Conservation (phyloP, 768 basidiomycete genomes). For the Mycena kentingensis region DNA sequence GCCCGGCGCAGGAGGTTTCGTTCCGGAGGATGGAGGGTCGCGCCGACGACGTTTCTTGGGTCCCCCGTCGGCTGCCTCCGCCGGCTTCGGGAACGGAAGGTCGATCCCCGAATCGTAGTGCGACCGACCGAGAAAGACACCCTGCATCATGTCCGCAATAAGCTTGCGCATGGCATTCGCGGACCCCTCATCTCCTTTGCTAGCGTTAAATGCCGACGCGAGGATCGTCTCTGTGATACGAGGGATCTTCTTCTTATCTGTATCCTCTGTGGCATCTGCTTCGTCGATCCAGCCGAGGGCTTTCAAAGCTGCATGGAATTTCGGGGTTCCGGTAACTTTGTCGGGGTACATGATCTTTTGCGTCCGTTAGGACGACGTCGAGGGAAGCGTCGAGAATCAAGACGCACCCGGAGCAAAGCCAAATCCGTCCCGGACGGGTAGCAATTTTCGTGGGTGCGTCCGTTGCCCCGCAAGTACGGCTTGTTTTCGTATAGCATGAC, state of each 20-base stretch:
- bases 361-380: neutral
- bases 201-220: no score
- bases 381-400: neutral
- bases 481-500: neutral
- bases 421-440: slow-evolving; percentile 2
- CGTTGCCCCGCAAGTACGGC: neutral
- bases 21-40: neutral
- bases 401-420: neutral
- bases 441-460: neutral
- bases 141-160: no score
- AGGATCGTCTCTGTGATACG: neutral
- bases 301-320: neutral
- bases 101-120: no score
- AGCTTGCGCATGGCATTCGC: no score
- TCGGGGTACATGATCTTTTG: neutral
- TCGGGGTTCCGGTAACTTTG: neutral
- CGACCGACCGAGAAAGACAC: no score
- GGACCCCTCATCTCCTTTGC: no score
- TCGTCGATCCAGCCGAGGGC: neutral
- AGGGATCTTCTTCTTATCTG: neutral
- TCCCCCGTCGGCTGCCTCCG: neutral
- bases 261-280: neutral
- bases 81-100: no score
- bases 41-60: neutral
- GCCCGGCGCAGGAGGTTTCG: no score